Evolutionary conservation across 768 basidiomycete genomes (phyloP), one percentile per base, ranked within the genome.

Genomic region (Pisolithus tinctorius): DNA sequence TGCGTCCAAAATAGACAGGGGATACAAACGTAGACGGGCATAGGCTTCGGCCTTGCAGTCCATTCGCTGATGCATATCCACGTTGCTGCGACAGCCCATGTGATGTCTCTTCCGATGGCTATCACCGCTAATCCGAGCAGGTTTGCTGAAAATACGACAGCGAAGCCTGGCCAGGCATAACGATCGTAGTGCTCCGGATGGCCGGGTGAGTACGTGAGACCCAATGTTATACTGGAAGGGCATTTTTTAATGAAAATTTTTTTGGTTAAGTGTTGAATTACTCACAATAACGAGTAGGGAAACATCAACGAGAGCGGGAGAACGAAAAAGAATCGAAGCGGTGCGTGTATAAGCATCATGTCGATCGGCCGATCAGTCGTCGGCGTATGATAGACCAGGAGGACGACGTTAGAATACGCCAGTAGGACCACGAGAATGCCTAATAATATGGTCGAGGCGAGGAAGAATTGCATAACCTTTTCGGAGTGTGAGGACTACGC

Each of bases 321-420:
- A 74, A 86, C 45, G 80, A 81, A 59, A 65, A 77, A 49, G 53
- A 91, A 83, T 3, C 88, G 76, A 48, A 95, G 72, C 0, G 94
- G 94, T 0, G 88, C 87, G 58, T 96, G 93, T 50, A 96, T 88
- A 57, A 94, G 83, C 0, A 83, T 75, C 31, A 80, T 82, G 64
- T 93, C 91, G 38, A 94, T 65, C 0, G 89, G 90, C 1, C 82
- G 77, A 0, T 69, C 64, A 23, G 70, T 70, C 0, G 71, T 77
- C 0, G 86, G 85, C 0, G 75, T 67, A 44, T 86, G 86, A 61
- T 93, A 91, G 14, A 84, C 69, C 40, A 93, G 71, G 6, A 95
- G 75, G 0, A 82, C 82, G 43, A 92, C 60, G 62, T 93, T 92
- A 49, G 90, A 83, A 57, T 90, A 93, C 8, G 90, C 59, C 1